Percentiles rank a stretch among this genome's conserved stretches.
These are phyloP conservation scores for Amaranthus palmeri DNA, from an alignment of 148 eudicot species.

Conservation along the genomic window DNA sequence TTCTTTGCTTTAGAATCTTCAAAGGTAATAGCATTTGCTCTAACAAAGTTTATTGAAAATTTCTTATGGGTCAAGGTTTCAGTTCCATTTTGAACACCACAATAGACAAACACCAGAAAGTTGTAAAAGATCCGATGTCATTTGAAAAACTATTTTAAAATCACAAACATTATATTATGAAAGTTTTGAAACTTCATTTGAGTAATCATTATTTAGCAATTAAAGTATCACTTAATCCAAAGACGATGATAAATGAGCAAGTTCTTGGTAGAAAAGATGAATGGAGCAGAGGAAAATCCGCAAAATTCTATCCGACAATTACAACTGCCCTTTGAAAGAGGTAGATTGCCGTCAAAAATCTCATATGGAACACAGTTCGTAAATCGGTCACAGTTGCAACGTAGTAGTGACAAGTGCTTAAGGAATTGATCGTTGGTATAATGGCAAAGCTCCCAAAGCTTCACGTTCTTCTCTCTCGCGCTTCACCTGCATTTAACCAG, in stretches of 20 bases:
- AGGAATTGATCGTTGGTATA: conserved; percentile 61
- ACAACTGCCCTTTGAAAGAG: not conserved
- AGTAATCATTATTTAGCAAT: conserved; percentile 20
- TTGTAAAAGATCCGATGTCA: no score
- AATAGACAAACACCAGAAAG: no score
- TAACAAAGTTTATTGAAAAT: no score
- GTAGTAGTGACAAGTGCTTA: conserved; percentile 20
- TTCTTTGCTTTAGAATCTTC: no score
- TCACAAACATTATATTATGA: no score
- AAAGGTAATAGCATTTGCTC: no score
- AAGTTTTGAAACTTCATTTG: not conserved
- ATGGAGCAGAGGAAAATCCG: conserved; percentile 6
- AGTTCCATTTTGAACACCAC: no score
- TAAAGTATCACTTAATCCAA: conserved; percentile 1
- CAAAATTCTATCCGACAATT: not conserved
- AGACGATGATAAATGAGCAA: conserved; percentile 6
- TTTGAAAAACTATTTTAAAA: no score
- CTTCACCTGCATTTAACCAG: conserved; percentile 35
- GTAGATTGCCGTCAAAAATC: conserved; percentile 5
- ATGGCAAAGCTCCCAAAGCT: conserved; percentile 68
- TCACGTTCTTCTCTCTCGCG: conserved; percentile 70
- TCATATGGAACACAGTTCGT: conserved; percentile 7
- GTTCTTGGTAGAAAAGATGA: conserved; percentile 6
- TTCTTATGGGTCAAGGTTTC: no score
- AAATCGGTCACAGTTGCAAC: not conserved